Conservation (phyloP, 225 moss, liverwort and hornwort species). For the Polytrichum commune region DNA sequence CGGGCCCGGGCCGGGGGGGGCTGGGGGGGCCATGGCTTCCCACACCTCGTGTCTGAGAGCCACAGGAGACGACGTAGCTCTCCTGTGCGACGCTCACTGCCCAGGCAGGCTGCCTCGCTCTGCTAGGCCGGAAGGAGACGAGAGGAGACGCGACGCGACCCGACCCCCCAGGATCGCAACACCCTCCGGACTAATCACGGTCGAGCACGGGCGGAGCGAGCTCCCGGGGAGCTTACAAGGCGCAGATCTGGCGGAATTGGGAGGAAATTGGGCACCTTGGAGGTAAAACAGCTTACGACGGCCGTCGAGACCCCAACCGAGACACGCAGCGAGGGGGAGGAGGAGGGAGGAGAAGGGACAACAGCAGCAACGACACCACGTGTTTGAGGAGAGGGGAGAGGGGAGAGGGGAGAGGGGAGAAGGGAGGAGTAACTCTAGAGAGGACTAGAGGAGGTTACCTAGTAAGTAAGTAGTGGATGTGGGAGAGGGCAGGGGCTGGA, state of each 20-base stretch:
- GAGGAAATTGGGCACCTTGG: conserved; percentile 2
- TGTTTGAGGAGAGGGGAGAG: neutral
- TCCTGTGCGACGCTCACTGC: neutral
- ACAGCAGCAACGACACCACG: neutral
- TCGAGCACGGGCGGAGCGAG: neutral
- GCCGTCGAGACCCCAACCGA: too few relatives aligned
- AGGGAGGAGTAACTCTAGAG: neutral
- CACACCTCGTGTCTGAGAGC: conserved; percentile 7
- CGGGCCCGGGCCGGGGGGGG: too few relatives aligned
- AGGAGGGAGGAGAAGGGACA: neutral
- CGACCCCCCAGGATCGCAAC: neutral
- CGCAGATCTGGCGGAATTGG: conserved; percentile 7
- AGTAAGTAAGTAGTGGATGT: too few relatives aligned
- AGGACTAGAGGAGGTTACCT: neutral
- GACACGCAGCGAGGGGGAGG: neutral
- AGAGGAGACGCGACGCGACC: neutral
- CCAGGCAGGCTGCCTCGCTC: neutral
- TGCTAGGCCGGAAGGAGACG: neutral
- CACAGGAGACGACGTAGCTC: conserved; percentile 1
- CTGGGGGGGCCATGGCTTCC: neutral
- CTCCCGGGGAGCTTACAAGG: neutral
- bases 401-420: too few relatives aligned
- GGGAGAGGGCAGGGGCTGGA: too few relatives aligned
- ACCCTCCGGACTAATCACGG: too few relatives aligned
- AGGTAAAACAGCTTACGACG: neutral